Base-by-base conservation (phyloP, 2,329 filamentous ascomycete genomes). In the Ilyonectria robusta region DNA sequence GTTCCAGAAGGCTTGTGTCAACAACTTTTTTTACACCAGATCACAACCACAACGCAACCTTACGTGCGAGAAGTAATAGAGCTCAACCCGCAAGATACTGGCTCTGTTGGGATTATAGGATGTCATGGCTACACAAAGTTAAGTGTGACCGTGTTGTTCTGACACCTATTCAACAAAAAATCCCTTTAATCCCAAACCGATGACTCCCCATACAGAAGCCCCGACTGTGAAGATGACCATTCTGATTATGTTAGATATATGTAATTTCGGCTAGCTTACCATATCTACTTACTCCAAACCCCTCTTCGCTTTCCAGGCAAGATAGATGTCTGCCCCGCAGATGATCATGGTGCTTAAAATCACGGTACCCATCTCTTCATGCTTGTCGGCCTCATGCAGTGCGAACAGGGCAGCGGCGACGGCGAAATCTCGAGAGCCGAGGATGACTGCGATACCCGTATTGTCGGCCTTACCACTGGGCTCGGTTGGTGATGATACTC, bases 301-400 rank as follows among this genome's bases (percentile, higher is more conserved):
- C 13, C 69, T 58, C 35, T 54, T 53, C 17, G n/a, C 21, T 9
- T 55, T 51, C 65, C 62, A 66, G 13, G 67, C 69, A 13, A 74
- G 69, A 37, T 67, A 71, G 2, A 69, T 53, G 47, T 74, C 70
- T 7, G 67, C 69, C 17, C 17, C 65, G 17, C 70, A 67, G 13
- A 72, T 57, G 17, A 48, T 48, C 59, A 74, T 35, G 4, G 67
- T 68, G 33, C 69, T 69, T 4, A 74, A 46, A n/a, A 73, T 66
- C n/a, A 72, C 44, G 0, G 69, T 60, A 1, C 71, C 71, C 68
- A 72, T 70, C 6, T 65, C 70, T 4, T 67, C 54, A 33, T 56
- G 66, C 29, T 37, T 42, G 2, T 64, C 64, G 11, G 59, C 31
- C 2, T 40, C 50, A 11, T 59, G 61, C 4, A 73, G 53, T 2